A percentile compares a stretch with the other conserved stretches of the same genome.
phyloP scores from a whole-genome alignment of 2,329 filamentous ascomycete genomes.

The Erysiphe pulchra region DNA sequence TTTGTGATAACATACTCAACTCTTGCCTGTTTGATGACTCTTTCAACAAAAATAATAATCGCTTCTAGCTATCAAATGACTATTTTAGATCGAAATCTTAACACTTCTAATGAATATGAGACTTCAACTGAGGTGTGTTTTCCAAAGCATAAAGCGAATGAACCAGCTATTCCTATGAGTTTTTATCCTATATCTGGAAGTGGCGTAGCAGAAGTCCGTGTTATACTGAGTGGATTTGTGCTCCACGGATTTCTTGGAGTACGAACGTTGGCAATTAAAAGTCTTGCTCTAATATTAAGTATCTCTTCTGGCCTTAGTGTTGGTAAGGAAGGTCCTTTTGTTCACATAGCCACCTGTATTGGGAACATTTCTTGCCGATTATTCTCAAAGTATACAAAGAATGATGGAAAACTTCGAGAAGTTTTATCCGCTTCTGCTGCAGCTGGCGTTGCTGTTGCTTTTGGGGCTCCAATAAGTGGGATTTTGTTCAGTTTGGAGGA shows the following conservation, averaged over 20 bases:
- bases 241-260: slow-evolving; percentile 84
- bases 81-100: slow-evolving; percentile 82
- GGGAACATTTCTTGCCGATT: slow-evolving; percentile 86
- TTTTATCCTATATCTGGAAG: slow-evolving; percentile 93
- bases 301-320: slow-evolving; percentile 82
- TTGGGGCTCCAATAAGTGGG: slow-evolving; percentile 72
- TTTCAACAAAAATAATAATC: slow-evolving; percentile 82
- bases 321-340: slow-evolving; percentile 80
- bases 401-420: slow-evolving; percentile 83
- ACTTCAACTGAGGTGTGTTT: not conserved
- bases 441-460: slow-evolving; percentile 79
- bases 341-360: slow-evolving; percentile 89
- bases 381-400: slow-evolving; percentile 82
- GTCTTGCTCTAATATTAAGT: slow-evolving; percentile 56
- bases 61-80: slow-evolving; percentile 68
- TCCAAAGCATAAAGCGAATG: not conserved
- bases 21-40: slow-evolving; percentile 51
- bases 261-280: slow-evolving; percentile 69
- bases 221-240: slow-evolving; percentile 94
- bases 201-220: slow-evolving; percentile 88
- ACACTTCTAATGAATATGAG: slow-evolving; percentile 21
- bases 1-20: slow-evolving; percentile 45
- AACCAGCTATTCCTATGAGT: slow-evolving; percentile 28
- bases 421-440: slow-evolving; percentile 82
- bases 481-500: slow-evolving; percentile 88